Percentiles rank a stretch among this genome's conserved stretches.
These are phyloP conservation scores for Thinopyrum elongatum DNA, from an alignment of 176 grass and related monocot species.

Conservation along the genomic window DNA sequence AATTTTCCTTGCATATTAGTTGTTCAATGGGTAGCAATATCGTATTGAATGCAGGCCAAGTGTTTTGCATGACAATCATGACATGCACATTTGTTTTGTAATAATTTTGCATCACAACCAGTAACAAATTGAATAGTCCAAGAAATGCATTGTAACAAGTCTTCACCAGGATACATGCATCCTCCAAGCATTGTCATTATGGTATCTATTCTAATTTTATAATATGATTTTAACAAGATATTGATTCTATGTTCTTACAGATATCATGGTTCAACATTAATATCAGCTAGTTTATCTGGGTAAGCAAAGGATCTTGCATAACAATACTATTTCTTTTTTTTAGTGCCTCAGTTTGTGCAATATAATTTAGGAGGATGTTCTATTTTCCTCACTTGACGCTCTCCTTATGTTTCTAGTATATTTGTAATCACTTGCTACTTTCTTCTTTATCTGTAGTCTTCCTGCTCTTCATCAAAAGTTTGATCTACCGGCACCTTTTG, in stretches of 20 bases:
- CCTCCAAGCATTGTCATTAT: background rate
- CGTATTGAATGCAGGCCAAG: background rate
- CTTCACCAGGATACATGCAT: background rate
- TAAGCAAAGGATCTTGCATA: constrained; percentile 28
- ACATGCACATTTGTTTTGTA: background rate
- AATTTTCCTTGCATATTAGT: background rate
- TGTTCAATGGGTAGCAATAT: background rate
- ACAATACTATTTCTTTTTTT: background rate
- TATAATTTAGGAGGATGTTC: background rate
- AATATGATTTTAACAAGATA: background rate
- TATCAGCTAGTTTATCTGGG: constrained; percentile 93
- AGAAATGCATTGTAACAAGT: background rate
- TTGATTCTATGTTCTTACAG: constrained; percentile 37
- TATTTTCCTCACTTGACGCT: background rate
- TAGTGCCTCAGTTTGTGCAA: background rate
- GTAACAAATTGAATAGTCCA: background rate
- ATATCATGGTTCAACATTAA: constrained; percentile 91
- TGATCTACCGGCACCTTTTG: constrained; percentile 89
- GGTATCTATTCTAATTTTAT: background rate
- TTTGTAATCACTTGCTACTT: constrained; percentile 12
- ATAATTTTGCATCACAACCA: constrained; percentile 1
- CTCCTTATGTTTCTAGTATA: background rate
- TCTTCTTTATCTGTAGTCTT: constrained; percentile 51
- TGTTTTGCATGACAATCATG: background rate
- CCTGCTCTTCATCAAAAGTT: constrained; percentile 97